Conservation (phyloP, 2,329 filamentous ascomycete species). For the Trichoderma polysporum region DNA sequence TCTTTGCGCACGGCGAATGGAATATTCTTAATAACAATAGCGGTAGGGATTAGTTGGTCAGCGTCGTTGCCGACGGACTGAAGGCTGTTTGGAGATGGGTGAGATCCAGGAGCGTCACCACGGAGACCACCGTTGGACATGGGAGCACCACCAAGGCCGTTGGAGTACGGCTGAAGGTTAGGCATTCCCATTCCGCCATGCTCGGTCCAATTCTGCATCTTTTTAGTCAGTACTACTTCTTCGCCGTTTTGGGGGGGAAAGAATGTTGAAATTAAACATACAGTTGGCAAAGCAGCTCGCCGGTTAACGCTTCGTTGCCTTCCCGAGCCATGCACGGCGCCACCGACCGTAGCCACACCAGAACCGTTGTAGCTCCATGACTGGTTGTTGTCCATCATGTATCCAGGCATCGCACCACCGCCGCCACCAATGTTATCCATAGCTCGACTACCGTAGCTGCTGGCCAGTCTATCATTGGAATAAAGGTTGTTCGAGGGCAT, state of each 20-base stretch:
- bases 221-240: neutral
- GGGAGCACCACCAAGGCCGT: slow-evolving; percentile 35
- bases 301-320: slow-evolving; percentile 56
- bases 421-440: slow-evolving; percentile 49
- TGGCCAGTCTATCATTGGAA: slow-evolving; percentile 63
- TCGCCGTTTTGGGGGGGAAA: no score
- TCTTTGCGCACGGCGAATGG: slow-evolving; percentile 98
- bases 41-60: slow-evolving; percentile 94
- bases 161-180: slow-evolving; percentile 37
- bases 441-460: slow-evolving; percentile 59
- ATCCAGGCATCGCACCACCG: slow-evolving; percentile 43
- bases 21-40: slow-evolving; percentile 99
- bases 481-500: slow-evolving; percentile 66
- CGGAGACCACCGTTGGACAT: slow-evolving; percentile 45
- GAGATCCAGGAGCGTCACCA: slow-evolving; percentile 43
- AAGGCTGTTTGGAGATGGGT: slow-evolving; percentile 41
- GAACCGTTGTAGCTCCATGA: slow-evolving; percentile 74
- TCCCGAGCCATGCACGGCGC: slow-evolving; percentile 64
- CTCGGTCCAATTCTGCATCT: slow-evolving; percentile 51
- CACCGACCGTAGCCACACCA: slow-evolving; percentile 62
- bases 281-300: slow-evolving; percentile 67
- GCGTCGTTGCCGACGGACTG: slow-evolving; percentile 51
- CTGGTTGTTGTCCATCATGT: slow-evolving; percentile 67
- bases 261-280: slow-evolving; percentile 48
- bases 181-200: slow-evolving; percentile 45